phyloP scores from a whole-genome alignment of 768 basidiomycete species.

The Aureoboletus auriporus region DNA sequence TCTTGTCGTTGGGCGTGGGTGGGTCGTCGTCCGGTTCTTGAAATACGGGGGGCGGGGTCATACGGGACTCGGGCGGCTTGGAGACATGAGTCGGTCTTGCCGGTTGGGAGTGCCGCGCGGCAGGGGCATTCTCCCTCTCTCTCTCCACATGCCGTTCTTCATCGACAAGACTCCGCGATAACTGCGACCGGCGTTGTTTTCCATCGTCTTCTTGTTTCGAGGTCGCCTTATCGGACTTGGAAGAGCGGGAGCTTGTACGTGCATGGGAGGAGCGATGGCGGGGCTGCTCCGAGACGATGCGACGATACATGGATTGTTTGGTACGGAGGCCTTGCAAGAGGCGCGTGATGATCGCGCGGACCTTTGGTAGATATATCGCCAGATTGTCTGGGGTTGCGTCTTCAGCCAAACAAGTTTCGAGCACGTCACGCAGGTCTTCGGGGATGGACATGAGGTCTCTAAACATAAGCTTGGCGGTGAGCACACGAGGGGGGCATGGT shows the following conservation, averaged over 20 bases:
- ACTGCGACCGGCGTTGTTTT: conserved; percentile 44
- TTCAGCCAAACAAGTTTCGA: conserved; percentile 90
- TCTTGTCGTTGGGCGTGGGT: conserved; percentile 9
- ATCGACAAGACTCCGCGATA: conserved; percentile 38
- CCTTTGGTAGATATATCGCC: conserved; percentile 83
- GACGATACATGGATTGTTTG: conserved; percentile 87
- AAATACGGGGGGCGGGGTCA: conserved; percentile 27
- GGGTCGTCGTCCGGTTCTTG: conserved; percentile 31
- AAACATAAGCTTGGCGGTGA: conserved; percentile 12
- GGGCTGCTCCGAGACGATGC: conserved; percentile 59
- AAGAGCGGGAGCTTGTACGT: conserved; percentile 55
- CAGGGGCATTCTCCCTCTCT: conserved; percentile 33
- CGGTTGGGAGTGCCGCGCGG: conserved; percentile 35
- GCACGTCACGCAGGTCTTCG: conserved; percentile 79
- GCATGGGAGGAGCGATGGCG: conserved; percentile 48
- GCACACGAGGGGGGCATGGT: conserved; percentile 13
- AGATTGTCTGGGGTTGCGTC: conserved; percentile 84
- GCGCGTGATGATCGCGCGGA: conserved; percentile 88
- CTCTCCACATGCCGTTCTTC: conserved; percentile 37
- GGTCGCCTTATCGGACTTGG: conserved; percentile 38
- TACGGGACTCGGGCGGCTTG: conserved; percentile 32
- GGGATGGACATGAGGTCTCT: conserved; percentile 90
- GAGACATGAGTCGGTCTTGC: conserved; percentile 38
- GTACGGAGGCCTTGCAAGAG: conserved; percentile 89
- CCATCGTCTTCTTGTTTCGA: conserved; percentile 40